phyloP scores from a whole-genome alignment of 1,139 yeast genomes.

The Yamadazyma trypodendri region DNA sequence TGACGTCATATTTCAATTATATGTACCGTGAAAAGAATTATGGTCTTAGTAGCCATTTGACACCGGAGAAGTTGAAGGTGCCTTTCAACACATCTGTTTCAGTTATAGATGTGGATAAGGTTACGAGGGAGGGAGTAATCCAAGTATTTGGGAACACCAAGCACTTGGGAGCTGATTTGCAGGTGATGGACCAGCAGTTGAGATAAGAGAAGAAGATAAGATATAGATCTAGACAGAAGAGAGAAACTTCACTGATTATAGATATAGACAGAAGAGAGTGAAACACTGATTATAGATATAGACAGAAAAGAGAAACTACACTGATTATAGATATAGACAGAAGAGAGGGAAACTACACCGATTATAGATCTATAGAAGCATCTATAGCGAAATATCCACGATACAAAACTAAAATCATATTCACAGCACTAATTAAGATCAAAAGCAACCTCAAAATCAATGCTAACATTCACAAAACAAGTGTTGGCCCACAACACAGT shows the following conservation, averaged over 20 bases:
- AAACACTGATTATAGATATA: background rate
- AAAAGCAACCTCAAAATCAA: too few species aligned
- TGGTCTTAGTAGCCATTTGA: constrained; percentile 34
- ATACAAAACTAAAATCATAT: too few species aligned
- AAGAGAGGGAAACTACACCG: too few species aligned
- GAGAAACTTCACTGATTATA: background rate
- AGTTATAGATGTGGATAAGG: constrained; percentile 51
- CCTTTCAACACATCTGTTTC: constrained; percentile 76
- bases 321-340: background rate
- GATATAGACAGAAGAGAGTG: background rate
- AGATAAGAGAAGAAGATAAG: constrained; percentile 18
- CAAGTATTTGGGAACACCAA: constrained; percentile 57
- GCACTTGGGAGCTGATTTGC: constrained; percentile 60
- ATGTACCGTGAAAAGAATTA: constrained; percentile 38
- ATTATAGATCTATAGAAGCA: too few species aligned
- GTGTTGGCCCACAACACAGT: too few species aligned
- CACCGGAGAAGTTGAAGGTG: constrained; percentile 49
- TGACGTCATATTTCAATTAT: constrained; percentile 57
- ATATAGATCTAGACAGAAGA: background rate
- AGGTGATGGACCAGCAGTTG: constrained; percentile 48
- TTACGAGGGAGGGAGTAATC: constrained; percentile 39
- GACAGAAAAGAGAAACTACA: background rate
- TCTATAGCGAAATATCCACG: too few species aligned
- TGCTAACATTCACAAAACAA: too few species aligned
- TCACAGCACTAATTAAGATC: too few species aligned